Evolutionary conservation across 2,329 filamentous ascomycete genomes (phyloP).

Genomic region (Amphichorda felina): DNA sequence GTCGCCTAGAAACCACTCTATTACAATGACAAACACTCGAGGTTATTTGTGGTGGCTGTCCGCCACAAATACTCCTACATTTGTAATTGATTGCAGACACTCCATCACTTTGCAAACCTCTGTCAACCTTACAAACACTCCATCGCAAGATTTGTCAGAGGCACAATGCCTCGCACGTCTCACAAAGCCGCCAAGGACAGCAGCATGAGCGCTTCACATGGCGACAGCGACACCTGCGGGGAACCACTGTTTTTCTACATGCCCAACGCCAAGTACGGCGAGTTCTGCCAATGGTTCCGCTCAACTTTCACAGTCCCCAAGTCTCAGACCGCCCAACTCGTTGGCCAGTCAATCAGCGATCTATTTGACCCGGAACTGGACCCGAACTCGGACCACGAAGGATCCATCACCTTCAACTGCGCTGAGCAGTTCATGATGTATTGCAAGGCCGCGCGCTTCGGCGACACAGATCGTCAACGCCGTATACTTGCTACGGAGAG

Average conservation of each 20-base stretch:
- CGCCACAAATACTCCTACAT: too few relatives aligned
- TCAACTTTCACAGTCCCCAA: constrained; percentile 15
- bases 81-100: too few relatives aligned
- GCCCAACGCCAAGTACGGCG: constrained; percentile 14
- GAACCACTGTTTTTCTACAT: constrained; percentile 17
- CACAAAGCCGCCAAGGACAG: too few relatives aligned
- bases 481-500: constrained; percentile 12
- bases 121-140: too few relatives aligned
- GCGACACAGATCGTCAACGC: constrained; percentile 12
- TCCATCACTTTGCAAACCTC: too few relatives aligned
- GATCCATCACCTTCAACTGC: constrained; percentile 17
- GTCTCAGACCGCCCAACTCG: constrained; percentile 12
- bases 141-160: too few relatives aligned
- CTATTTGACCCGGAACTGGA: constrained; percentile 4
- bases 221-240: too few relatives aligned
- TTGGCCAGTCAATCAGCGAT: constrained; percentile 9
- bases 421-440: constrained; percentile 30
- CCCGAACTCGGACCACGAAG: constrained; percentile 2
- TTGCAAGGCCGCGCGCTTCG: constrained; percentile 23
- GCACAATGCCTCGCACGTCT: too few relatives aligned
- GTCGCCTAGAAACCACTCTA: too few relatives aligned
- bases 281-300: constrained; percentile 23
- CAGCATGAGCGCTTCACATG: too few relatives aligned
- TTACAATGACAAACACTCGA: too few relatives aligned
- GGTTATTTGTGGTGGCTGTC: too few relatives aligned